Conservation (phyloP, 129 eudicot genomes). For the Dittrichia graveolens region DNA sequence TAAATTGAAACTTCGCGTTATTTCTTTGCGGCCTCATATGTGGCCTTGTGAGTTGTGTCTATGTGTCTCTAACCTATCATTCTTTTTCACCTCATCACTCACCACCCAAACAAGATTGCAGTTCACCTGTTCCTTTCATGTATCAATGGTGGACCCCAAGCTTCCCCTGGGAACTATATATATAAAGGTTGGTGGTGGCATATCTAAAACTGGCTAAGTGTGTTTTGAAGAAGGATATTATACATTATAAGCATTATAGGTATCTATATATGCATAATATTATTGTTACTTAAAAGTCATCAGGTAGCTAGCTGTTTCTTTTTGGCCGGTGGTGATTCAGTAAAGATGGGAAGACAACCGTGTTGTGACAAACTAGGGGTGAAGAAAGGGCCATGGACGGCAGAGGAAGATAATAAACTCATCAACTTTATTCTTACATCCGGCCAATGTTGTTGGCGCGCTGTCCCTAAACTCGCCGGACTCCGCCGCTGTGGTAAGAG, state of each 20-base stretch:
- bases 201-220: conserved; percentile 37
- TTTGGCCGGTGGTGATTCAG: not conserved
- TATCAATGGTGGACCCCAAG: conserved; percentile 52
- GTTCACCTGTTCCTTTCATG: conserved; percentile 66
- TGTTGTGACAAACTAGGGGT: conserved; percentile 98
- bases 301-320: not conserved
- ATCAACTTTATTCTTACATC: conserved; percentile 80
- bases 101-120: conserved; percentile 60
- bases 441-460: conserved; percentile 99
- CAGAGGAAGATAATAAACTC: conserved; percentile 95
- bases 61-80: conserved; percentile 51
- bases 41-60: conserved; percentile 45
- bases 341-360: conserved; percentile 89
- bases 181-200: conserved; percentile 53
- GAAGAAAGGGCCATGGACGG: conserved; percentile 99
- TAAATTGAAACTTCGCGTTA: conserved; percentile 9
- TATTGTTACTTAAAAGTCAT: not conserved
- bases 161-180: conserved; percentile 33
- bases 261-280: not conserved
- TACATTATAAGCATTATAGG: conserved; percentile 19
- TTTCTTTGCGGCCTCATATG: conserved; percentile 25
- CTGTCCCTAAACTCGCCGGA: conserved; percentile 95
- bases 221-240: conserved; percentile 5
- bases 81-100: conserved; percentile 49
- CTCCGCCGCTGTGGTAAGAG: conserved; percentile 95